These are phyloP conservation scores for Picea abies DNA, from an alignment of 83 land plant genomes.

Conservation along the genomic window DNA sequence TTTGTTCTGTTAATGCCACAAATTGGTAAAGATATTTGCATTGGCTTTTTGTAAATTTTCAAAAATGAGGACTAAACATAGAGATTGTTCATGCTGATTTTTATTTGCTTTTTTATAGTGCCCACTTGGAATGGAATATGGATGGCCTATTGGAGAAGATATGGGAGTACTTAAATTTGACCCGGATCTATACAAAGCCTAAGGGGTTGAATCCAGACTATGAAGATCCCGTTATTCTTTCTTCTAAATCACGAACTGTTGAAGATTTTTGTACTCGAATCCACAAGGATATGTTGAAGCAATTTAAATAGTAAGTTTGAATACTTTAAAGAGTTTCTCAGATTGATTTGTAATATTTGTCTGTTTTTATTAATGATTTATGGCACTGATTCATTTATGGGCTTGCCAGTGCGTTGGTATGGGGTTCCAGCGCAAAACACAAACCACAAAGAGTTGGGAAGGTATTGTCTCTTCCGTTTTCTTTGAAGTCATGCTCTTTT, in stretches of 20 bases:
- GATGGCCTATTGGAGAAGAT: conserved; percentile 97
- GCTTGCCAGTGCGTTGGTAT: conserved; percentile 83
- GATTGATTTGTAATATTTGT: not conserved
- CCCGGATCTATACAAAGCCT: conserved; percentile 97
- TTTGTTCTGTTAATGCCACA: no score
- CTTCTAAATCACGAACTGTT: conserved; percentile 87
- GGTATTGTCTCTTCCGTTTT: conserved; percentile 37
- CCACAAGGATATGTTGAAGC: conserved; percentile 99
- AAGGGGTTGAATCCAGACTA: conserved; percentile 98
- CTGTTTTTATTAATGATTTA: not conserved
- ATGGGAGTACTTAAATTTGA: conserved; percentile 93
- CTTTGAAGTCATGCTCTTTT: not conserved
- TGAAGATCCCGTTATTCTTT: conserved; percentile 98
- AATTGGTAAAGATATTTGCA: no score
- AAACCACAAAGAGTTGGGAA: conserved; percentile 99
- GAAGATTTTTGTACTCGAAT: conserved; percentile 93
- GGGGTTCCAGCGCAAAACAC: conserved; percentile 99
- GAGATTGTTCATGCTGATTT: not conserved
- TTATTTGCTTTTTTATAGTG: conserved; percentile 50
- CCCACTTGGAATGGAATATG: conserved; percentile 99
- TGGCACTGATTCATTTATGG: not conserved
- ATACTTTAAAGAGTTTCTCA: not conserved
- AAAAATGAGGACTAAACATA: no score
- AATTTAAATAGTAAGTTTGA: conserved; percentile 91
- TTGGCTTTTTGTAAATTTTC: no score